Conservation (phyloP, 73 alveolate genomes). For the Paramecium sonneborni region DNA sequence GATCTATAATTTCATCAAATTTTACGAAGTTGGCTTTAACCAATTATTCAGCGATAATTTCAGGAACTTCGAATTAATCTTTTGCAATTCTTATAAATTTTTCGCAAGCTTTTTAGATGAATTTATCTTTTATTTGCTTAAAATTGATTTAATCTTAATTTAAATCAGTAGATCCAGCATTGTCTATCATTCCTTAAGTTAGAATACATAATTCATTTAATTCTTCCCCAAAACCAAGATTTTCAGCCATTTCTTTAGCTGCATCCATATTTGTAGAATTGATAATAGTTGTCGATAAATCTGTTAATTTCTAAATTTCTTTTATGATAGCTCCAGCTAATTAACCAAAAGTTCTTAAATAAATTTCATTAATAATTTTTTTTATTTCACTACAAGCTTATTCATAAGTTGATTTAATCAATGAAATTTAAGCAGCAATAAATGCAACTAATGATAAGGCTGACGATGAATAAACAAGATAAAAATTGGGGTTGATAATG, state of each 20-base stretch:
- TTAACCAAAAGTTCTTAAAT: not conserved
- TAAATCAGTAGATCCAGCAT: slow-evolving; percentile 11
- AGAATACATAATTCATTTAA: slow-evolving; percentile 2
- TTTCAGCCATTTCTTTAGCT: slow-evolving; percentile 34
- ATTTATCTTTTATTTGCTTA: not conserved
- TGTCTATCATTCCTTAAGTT: slow-evolving; percentile 39
- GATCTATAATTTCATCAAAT: slow-evolving; percentile 31
- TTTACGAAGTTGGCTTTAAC: not conserved
- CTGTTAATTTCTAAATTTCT: slow-evolving; percentile 3
- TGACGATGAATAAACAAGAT: not conserved
- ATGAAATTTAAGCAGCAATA: not conserved
- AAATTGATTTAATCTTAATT: not conserved
- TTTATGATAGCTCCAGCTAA: slow-evolving; percentile 2
- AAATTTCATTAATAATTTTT: not conserved
- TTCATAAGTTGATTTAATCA: not conserved
- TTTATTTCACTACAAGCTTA: not conserved
- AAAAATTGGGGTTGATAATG: not conserved
- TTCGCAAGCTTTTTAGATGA: not conserved
- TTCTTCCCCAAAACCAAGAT: slow-evolving; percentile 37
- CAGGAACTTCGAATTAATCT: slow-evolving; percentile 31
- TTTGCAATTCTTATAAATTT: slow-evolving; percentile 12
- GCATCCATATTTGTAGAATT: slow-evolving; percentile 24
- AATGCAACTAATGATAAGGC: not conserved
- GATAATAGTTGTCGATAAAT: not conserved
- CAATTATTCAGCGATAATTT: slow-evolving; percentile 28